phyloP scores from a whole-genome alignment of 768 basidiomycete genomes.

The Macrolepiota fuliginosa region DNA sequence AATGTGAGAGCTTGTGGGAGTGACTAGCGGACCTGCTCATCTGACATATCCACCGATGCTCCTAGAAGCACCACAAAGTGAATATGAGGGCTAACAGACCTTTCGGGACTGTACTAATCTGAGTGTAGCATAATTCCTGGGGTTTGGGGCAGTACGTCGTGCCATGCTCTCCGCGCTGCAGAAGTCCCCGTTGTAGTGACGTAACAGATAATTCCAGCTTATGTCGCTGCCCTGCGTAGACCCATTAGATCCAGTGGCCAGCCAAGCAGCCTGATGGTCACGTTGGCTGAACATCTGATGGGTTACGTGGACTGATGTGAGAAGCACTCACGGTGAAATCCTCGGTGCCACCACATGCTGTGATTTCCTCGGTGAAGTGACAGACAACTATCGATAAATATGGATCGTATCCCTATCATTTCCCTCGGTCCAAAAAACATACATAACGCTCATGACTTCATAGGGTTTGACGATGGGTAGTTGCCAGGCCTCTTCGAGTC shows the following conservation, averaged over 20 bases:
- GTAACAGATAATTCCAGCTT: neutral
- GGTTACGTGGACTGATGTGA: constrained; percentile 6
- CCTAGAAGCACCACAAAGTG: neutral
- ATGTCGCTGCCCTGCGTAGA: constrained; percentile 2
- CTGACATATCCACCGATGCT: neutral
- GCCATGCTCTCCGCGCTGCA: neutral
- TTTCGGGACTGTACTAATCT: neutral
- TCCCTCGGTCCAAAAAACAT: constrained; percentile 2
- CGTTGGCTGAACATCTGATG: constrained; percentile 7
- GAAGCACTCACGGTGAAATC: constrained; percentile 5
- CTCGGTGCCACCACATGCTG: constrained; percentile 8
- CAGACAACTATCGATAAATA: constrained; percentile 8
- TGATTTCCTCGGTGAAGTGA: constrained; percentile 15
- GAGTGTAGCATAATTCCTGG: neutral
- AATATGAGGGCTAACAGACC: neutral
- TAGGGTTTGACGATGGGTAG: constrained; percentile 3
- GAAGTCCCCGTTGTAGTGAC: neutral
- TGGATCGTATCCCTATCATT: constrained; percentile 1
- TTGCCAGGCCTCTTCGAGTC: neutral
- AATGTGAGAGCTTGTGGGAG: neutral
- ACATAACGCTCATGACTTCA: constrained; percentile 12
- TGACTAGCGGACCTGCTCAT: neutral
- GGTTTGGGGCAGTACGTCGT: neutral
- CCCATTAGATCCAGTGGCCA: neutral
- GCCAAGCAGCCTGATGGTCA: constrained; percentile 6